Evolutionary conservation across 768 basidiomycete genomes (phyloP).

Genomic region (Leucosporidium scottii): DNA sequence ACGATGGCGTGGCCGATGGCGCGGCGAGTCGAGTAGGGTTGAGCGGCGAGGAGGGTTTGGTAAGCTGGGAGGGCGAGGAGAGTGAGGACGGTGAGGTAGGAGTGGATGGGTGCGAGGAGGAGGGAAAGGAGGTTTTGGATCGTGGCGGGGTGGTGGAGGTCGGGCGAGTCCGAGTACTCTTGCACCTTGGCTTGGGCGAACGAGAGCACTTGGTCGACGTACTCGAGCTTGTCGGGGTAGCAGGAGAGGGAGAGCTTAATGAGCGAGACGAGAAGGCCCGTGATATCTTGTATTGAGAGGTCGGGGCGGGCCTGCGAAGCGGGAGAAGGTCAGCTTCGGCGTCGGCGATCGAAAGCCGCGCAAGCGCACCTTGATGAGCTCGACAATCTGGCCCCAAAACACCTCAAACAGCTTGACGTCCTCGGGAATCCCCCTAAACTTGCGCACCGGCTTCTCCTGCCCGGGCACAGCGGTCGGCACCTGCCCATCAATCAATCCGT

Average conservation of each 20-base stretch:
- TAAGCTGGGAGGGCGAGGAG: slow-evolving; percentile 93
- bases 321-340: neutral
- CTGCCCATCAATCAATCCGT: slow-evolving; percentile 27
- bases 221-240: slow-evolving; percentile 93
- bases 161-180: slow-evolving; percentile 61
- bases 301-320: slow-evolving; percentile 79
- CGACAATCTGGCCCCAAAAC: slow-evolving; percentile 97
- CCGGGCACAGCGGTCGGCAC: slow-evolving; percentile 24
- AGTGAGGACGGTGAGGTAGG: slow-evolving; percentile 91
- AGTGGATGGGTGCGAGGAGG: slow-evolving; percentile 88
- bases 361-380: slow-evolving; percentile 78
- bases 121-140: slow-evolving; percentile 83
- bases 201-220: slow-evolving; percentile 88
- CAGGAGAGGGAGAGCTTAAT: slow-evolving; percentile 92
- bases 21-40: slow-evolving; percentile 82
- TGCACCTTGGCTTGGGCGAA: slow-evolving; percentile 81
- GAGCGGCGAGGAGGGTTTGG: slow-evolving; percentile 68
- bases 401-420: slow-evolving; percentile 94
- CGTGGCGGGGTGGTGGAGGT: slow-evolving; percentile 79
- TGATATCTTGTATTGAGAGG: slow-evolving; percentile 93
- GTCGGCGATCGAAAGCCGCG: slow-evolving; percentile 3
- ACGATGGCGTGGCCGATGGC: slow-evolving; percentile 92
- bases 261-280: slow-evolving; percentile 87
- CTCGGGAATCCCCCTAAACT: slow-evolving; percentile 92
- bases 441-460: slow-evolving; percentile 55